phyloP scores from a whole-genome alignment of 2,329 filamentous ascomycete species.

The Colletotrichum navitas region DNA sequence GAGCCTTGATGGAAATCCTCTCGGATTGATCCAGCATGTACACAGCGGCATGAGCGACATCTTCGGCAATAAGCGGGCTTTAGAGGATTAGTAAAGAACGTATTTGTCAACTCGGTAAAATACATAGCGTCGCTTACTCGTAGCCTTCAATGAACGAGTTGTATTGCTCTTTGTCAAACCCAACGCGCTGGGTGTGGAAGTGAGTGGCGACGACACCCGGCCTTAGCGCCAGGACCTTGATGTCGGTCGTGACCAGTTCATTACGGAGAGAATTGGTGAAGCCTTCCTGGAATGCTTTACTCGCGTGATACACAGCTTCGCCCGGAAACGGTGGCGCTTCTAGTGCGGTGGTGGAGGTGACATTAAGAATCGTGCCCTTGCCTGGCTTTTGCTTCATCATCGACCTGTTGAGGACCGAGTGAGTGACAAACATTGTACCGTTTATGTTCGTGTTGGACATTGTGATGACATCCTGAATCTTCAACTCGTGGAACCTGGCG shows the following conservation, averaged over 20 bases:
- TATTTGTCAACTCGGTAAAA: not conserved
- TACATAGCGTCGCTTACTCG: constrained; percentile 44
- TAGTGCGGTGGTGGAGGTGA: constrained; percentile 60
- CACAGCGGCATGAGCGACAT: constrained; percentile 57
- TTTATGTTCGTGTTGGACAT: constrained; percentile 63
- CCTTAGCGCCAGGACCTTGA: constrained; percentile 60
- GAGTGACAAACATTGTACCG: constrained; percentile 60
- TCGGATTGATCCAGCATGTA: constrained; percentile 58
- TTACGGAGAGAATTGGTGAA: constrained; percentile 63
- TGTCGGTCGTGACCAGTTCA: constrained; percentile 60
- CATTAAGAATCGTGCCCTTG: constrained; percentile 58
- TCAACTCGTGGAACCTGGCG: constrained; percentile 55
- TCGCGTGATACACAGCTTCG: constrained; percentile 62
- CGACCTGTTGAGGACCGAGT: constrained; percentile 58
- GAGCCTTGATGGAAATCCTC: constrained; percentile 55
- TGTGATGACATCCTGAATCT: constrained; percentile 55
- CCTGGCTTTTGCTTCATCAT: constrained; percentile 56
- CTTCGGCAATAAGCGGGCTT: constrained; percentile 45
- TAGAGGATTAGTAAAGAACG: not conserved
- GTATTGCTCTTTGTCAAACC: constrained; percentile 56
- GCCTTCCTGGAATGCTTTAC: constrained; percentile 60
- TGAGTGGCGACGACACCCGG: constrained; percentile 62
- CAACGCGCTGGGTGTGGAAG: constrained; percentile 61
- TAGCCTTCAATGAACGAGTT: constrained; percentile 60
- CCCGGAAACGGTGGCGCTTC: constrained; percentile 62